phyloP scores from a whole-genome alignment of 129 eudicot genomes.

The Artemisia argyi region DNA sequence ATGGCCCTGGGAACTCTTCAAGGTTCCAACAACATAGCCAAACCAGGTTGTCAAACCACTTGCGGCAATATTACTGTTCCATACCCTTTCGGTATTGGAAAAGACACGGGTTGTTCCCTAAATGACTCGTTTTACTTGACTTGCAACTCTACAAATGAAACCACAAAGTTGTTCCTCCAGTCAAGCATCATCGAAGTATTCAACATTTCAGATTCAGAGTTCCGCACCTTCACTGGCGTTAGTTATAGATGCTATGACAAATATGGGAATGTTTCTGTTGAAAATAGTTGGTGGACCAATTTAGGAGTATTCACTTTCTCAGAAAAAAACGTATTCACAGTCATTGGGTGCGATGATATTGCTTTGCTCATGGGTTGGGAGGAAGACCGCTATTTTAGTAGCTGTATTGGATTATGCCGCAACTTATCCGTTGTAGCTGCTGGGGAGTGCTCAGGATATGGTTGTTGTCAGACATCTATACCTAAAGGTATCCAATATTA shows the following conservation, averaged over 20 bases:
- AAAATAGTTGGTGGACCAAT: background rate
- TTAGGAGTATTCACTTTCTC: slow-evolving; percentile 21
- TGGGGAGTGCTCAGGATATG: slow-evolving; percentile 34
- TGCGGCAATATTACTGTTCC: background rate
- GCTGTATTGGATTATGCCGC: slow-evolving; percentile 34
- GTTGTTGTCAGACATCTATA: slow-evolving; percentile 47
- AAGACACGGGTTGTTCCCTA: background rate
- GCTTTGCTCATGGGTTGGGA: slow-evolving; percentile 3
- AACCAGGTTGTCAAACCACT: background rate
- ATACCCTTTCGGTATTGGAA: background rate
- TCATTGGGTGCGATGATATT: too few relatives aligned
- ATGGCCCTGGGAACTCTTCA: too few relatives aligned
- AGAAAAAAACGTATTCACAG: slow-evolving; percentile 16
- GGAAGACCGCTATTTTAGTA: background rate
- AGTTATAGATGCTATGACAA: background rate
- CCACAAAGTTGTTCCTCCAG: background rate
- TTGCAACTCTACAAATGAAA: background rate
- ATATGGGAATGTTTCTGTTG: background rate
- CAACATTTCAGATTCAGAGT: background rate
- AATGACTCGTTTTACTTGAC: background rate
- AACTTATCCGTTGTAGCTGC: background rate
- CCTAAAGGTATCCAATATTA: slow-evolving; percentile 32
- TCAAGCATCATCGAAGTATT: background rate
- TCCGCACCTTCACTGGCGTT: background rate
- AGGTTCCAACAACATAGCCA: background rate